These are phyloP conservation scores for Puya raimondii DNA, from an alignment of 176 grass and related monocot species.

Conservation along the genomic window DNA sequence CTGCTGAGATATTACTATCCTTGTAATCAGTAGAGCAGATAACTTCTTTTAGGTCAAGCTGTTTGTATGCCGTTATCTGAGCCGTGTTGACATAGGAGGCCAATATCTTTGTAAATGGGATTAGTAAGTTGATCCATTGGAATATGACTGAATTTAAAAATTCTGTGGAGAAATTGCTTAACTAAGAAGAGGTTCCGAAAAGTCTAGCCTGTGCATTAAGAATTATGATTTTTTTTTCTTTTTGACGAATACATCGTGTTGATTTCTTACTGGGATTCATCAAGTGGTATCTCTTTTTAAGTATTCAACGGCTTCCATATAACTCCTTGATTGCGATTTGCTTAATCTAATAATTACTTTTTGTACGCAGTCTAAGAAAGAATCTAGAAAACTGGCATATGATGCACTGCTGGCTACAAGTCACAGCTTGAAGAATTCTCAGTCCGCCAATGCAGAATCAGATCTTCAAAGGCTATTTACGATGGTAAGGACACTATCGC, in stretches of 20 bases:
- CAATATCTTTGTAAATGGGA: no score
- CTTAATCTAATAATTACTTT: slow-evolving; percentile 1
- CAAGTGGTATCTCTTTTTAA: no score
- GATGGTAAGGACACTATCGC: slow-evolving; percentile 53
- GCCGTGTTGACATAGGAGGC: no score
- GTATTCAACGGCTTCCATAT: neutral
- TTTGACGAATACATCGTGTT: neutral
- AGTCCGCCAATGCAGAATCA: slow-evolving; percentile 46
- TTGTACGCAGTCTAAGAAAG: slow-evolving; percentile 73
- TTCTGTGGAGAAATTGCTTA: neutral
- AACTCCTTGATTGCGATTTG: neutral
- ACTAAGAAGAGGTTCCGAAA: neutral
- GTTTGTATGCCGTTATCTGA: neutral
- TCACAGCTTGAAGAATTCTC: slow-evolving; percentile 52
- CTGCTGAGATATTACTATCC: neutral
- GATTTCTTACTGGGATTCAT: slow-evolving; percentile 6
- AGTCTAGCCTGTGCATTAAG: neutral
- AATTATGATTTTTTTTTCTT: neutral
- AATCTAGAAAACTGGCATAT: slow-evolving; percentile 78
- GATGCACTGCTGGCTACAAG: slow-evolving; percentile 70
- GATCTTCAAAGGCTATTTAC: slow-evolving; percentile 81
- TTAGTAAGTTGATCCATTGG: neutral
- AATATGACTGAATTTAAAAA: neutral
- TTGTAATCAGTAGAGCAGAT: neutral
- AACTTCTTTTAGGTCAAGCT: neutral